Conservation (phyloP, 805 yeast genomes). For the Myxozyma geophila region DNA sequence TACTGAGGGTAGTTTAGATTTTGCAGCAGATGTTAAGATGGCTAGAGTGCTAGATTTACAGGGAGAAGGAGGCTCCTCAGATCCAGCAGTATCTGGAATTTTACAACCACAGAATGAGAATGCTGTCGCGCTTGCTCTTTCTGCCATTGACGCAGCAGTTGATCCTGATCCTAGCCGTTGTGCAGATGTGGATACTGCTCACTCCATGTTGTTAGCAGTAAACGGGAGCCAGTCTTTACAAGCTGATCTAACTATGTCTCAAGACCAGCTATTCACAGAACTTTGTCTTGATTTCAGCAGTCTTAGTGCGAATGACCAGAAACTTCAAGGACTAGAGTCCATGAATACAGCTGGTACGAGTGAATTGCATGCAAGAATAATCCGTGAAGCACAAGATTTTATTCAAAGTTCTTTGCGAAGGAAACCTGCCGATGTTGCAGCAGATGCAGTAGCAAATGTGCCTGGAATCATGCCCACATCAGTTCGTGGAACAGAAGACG, state of each 20-base stretch:
- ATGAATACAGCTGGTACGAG: not conserved
- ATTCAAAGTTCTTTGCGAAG: not conserved
- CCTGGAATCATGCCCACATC: not conserved
- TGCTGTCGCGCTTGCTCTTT: too few species aligned
- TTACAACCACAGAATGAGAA: too few species aligned
- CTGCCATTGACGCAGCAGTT: too few species aligned
- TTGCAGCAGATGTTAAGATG: too few species aligned
- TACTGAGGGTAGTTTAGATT: too few species aligned
- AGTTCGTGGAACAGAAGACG: not conserved
- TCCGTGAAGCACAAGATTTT: slow-evolving; percentile 3
- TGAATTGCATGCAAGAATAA: not conserved
- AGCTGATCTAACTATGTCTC: not conserved
- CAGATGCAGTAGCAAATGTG: not conserved
- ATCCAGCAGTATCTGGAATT: too few species aligned
- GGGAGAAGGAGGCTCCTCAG: too few species aligned
- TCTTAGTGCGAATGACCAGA: not conserved
- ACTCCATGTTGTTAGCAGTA: not conserved
- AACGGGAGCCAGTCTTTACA: not conserved
- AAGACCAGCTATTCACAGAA: not conserved
- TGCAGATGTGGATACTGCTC: not conserved
- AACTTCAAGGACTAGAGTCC: too few species aligned
- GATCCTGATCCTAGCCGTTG: not conserved
- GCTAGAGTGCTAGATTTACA: too few species aligned
- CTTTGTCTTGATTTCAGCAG: not conserved
- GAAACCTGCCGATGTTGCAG: not conserved